Evolutionary conservation across 2,329 filamentous ascomycete species (phyloP).

Genomic region (Cordyceps militaris): DNA sequence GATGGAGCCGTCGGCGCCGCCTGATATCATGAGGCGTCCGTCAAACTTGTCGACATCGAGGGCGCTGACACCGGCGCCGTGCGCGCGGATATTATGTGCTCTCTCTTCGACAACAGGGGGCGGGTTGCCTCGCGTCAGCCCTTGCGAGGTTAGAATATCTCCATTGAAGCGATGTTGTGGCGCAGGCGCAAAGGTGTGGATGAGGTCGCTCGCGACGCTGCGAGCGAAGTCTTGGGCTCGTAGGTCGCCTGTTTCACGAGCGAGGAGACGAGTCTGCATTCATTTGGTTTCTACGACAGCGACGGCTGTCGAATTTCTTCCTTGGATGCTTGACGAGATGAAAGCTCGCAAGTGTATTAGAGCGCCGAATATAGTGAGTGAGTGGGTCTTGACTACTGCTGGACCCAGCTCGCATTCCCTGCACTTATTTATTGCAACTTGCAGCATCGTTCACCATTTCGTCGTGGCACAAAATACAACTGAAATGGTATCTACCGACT

Average conservation of each 20-base stretch:
- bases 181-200: conserved; percentile 62
- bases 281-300: conserved; percentile 24
- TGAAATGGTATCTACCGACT: background rate
- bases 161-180: conserved; percentile 66
- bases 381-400: background rate
- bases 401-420: too few species aligned
- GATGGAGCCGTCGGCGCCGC: conserved; percentile 77
- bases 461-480: background rate
- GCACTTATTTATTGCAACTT: too few species aligned
- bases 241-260: conserved; percentile 65
- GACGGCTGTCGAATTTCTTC: background rate
- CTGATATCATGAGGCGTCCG: conserved; percentile 69
- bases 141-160: conserved; percentile 17
- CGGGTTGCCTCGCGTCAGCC: conserved; percentile 12
- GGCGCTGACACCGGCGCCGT: conserved; percentile 71
- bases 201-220: conserved; percentile 56
- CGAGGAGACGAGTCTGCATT: conserved; percentile 71
- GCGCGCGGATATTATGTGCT: conserved; percentile 50
- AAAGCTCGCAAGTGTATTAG: background rate
- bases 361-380: background rate
- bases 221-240: conserved; percentile 57
- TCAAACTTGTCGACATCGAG: conserved; percentile 78
- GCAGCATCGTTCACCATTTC: background rate
- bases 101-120: conserved; percentile 21
- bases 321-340: background rate